Conservation (phyloP, 176 grass and related monocot species). For the Oryza coarctata region DNA sequence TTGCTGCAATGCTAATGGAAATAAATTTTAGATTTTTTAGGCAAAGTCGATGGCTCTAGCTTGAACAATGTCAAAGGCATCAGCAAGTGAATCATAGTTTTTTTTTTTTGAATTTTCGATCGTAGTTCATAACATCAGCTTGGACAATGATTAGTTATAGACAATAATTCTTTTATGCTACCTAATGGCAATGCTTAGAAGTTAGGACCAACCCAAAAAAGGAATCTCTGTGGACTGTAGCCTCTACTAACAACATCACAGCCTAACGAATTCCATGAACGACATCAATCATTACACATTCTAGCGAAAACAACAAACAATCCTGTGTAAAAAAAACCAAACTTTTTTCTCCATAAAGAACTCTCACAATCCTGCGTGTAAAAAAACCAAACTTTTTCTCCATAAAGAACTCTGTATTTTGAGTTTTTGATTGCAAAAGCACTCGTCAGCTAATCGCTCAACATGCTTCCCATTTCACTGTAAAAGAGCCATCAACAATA, state of each 20-base stretch:
- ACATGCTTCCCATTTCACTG: not conserved
- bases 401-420: not conserved
- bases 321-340: not conserved
- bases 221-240: not conserved
- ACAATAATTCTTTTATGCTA: constrained; percentile 16
- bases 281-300: not conserved
- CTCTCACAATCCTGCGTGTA: not conserved
- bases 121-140: not conserved
- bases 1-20: not conserved
- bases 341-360: not conserved
- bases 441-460: not conserved
- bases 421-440: not conserved
- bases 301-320: not conserved
- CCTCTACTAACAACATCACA: constrained; percentile 7
- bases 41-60: not conserved
- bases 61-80: not conserved
- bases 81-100: constrained; percentile 1
- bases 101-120: too few species aligned
- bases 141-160: constrained; percentile 28
- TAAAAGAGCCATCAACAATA: not conserved
- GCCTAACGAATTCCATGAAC: not conserved
- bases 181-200: constrained; percentile 12
- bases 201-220: not conserved
- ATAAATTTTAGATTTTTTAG: not conserved
- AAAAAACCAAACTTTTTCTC: not conserved